Percentiles rank a stretch among this genome's conserved stretches.
Evolutionary conservation across 345 rosid species (phyloP).

Genomic region (Salix dunnii): DNA sequence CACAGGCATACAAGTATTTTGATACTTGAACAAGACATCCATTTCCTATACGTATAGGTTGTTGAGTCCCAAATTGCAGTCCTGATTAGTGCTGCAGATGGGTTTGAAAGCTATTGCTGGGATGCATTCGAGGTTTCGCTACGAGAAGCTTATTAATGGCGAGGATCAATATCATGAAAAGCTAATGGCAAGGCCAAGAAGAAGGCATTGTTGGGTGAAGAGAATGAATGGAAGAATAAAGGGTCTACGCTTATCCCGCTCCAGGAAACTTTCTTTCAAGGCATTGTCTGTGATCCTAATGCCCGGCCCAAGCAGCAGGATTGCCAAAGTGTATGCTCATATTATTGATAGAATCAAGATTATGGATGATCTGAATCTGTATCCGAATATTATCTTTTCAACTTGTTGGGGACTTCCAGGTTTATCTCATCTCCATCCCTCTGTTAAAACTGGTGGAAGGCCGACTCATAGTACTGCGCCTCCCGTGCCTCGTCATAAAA

Average conservation of each 20-base stretch:
- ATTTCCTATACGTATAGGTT: background rate
- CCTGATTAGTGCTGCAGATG: slow-evolving; percentile 15
- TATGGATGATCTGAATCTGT: slow-evolving; percentile 36
- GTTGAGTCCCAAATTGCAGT: background rate
- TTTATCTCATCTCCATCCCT: slow-evolving; percentile 31
- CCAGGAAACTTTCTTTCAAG: slow-evolving; percentile 51
- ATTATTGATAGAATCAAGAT: slow-evolving; percentile 40
- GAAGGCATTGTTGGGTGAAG: slow-evolving; percentile 36
- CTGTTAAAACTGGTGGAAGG: slow-evolving; percentile 15
- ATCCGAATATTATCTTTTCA: slow-evolving; percentile 55
- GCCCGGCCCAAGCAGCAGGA: slow-evolving; percentile 18
- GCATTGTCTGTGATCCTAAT: slow-evolving; percentile 30
- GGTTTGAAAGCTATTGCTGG: slow-evolving; percentile 13
- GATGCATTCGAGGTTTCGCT: slow-evolving; percentile 20
- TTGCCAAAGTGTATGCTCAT: slow-evolving; percentile 42
- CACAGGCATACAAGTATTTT: background rate
- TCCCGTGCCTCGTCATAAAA: background rate
- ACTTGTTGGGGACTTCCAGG: slow-evolving; percentile 72
- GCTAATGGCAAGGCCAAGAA: slow-evolving; percentile 24
- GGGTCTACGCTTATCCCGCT: slow-evolving; percentile 52
- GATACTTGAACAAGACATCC: background rate
- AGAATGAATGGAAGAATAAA: slow-evolving; percentile 39
- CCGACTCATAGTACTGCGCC: no score
- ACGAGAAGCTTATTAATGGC: slow-evolving; percentile 35
- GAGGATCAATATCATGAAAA: slow-evolving; percentile 10